Conservation (phyloP, 176 grass and related monocot species). For the Musa schizocarpa region DNA sequence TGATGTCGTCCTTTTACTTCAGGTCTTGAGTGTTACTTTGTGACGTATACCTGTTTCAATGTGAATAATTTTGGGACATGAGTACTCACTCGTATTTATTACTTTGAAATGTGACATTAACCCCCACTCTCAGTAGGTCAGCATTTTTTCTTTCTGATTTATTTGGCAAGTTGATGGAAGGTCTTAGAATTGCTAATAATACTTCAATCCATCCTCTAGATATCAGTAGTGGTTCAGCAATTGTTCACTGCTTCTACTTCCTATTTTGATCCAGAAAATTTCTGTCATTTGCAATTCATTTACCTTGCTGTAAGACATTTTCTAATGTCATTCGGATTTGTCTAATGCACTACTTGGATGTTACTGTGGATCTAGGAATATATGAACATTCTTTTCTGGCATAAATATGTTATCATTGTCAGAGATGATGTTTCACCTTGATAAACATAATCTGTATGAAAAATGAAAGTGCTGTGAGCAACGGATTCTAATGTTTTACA, state of each 20-base stretch:
- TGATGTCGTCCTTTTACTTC: slow-evolving; percentile 75
- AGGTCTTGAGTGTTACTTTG: slow-evolving; percentile 38
- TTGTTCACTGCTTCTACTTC: not conserved
- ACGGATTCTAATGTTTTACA: not conserved
- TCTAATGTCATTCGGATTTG: not conserved
- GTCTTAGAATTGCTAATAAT: not conserved
- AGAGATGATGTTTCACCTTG: not conserved
- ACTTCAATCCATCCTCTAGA: not conserved
- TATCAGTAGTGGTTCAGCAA: not conserved
- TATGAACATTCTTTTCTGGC: not conserved
- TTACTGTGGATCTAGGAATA: not conserved
- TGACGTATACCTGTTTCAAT: not conserved
- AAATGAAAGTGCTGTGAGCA: not conserved
- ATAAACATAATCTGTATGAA: not conserved
- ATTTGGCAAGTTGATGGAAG: not conserved
- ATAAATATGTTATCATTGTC: not conserved
- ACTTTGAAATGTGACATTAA: not conserved
- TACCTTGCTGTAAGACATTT: not conserved
- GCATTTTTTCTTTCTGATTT: not conserved
- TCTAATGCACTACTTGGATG: not conserved
- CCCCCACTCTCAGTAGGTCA: too few species aligned
- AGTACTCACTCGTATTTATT: not conserved
- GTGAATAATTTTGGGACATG: not conserved
- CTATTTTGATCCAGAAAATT: not conserved
- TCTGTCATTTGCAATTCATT: not conserved